Base-by-base conservation (phyloP, 306 rosid species). In the Carpinus fangiana region DNA sequence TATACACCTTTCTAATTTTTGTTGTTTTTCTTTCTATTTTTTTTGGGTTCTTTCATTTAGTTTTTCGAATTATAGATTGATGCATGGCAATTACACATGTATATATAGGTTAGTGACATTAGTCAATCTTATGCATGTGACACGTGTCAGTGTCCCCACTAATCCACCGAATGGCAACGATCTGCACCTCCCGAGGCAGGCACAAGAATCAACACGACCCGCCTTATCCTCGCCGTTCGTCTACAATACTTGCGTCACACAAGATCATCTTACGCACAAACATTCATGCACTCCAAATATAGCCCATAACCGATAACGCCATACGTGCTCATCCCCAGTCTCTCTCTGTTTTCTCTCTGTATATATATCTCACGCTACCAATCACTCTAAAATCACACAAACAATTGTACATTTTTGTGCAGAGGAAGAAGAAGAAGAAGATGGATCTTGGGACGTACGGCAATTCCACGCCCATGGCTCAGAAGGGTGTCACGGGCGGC, bases 401-500 rank as follows among this genome's bases (percentile, higher is more conserved):
- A 12, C 28, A 64, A 16, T 31, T 31, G 34, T 31, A 31, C 34
- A 31, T 31, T 34, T 64, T 64, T 34, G 20, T 14, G n/a, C 2
- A 51, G 21, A 73, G 46, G 31, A 12, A 70, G 28, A 68, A 2
- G 12, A 69, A 26, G 16, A 23, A 76, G 8, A 59, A 62, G 36
- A 86, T 84, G 84, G 91, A 84, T 26, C 9, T 66, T 0, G 91
- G 91, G 79, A 78, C 80, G 51, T 17, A 84, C 65, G 80, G 79
- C 5, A 46, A 75, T 71, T 41, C 78, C 2, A 31, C 76, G 26
- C 34, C 82, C 17, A 66, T 28, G 75, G 48, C 5, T 11, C 78
- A 55, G 62, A 79, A 52, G 54, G 60, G 47, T 12, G 76, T 12
- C 17, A 67, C 69, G 7, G 75, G 84, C 75, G 75, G 84, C 75